Percentiles rank a stretch among this genome's conserved stretches.
Conservation (phyloP, 768 basidiomycete species). For the Termitomyces sp. region DNA sequence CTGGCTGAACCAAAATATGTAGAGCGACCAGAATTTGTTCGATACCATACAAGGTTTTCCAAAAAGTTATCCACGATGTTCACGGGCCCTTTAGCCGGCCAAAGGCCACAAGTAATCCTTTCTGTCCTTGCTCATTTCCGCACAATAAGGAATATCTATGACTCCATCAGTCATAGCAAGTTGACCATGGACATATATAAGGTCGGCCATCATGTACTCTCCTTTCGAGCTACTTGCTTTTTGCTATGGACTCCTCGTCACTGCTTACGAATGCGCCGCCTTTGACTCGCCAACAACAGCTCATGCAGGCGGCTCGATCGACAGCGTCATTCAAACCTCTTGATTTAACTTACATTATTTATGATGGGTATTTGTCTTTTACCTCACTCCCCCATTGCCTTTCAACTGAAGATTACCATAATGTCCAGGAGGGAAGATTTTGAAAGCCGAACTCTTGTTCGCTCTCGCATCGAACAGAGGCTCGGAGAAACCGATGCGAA, state of each 20-base stretch:
- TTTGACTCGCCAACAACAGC: conserved; percentile 13
- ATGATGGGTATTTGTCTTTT: conserved; percentile 13
- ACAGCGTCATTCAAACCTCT: conserved; percentile 15
- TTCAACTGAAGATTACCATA: no score
- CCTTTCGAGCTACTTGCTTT: background rate
- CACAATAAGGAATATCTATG: background rate
- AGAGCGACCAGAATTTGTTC: background rate
- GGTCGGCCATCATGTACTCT: background rate
- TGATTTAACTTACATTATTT: conserved; percentile 19
- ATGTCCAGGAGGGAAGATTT: conserved; percentile 9
- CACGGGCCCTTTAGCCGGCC: background rate
- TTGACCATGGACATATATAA: background rate
- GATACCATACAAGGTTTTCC: background rate
- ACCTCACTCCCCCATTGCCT: background rate
- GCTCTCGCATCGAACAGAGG: conserved; percentile 16
- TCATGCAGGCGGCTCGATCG: conserved; percentile 17
- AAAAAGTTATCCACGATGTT: background rate
- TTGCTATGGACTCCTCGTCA: background rate
- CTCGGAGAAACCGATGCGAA: conserved; percentile 13
- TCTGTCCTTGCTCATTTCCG: background rate
- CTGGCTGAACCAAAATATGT: no score
- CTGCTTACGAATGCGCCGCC: background rate
- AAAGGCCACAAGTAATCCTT: background rate
- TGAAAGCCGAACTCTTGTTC: conserved; percentile 6
- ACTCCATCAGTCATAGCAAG: no score